Evolutionary conservation across 1,284 basidiomycete genomes (phyloP).

Genomic region (Microbotryum silenes-acaulis): DNA sequence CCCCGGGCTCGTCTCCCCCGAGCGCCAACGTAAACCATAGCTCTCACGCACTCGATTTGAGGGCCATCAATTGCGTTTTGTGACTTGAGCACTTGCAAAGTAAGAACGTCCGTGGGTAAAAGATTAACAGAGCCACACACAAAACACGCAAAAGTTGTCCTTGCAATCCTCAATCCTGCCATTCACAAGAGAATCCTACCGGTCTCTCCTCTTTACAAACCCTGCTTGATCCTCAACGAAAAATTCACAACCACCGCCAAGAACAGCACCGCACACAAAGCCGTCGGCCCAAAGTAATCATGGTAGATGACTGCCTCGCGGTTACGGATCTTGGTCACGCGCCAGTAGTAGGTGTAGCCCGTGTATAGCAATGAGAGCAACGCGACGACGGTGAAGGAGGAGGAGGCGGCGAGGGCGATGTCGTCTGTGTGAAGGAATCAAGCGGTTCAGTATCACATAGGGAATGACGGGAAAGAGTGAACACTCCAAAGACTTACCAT

Average conservation of each 20-base stretch:
- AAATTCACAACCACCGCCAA: conserved; percentile 69
- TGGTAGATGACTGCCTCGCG: conserved; percentile 72
- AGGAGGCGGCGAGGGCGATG: conserved; percentile 49
- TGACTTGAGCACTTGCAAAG: no score
- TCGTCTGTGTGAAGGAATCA: conserved; percentile 22
- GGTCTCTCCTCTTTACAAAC: conserved; percentile 9
- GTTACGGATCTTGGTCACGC: conserved; percentile 65
- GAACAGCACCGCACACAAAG: conserved; percentile 63
- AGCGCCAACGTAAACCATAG: no score
- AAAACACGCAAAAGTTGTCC: no score
- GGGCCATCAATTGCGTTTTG: no score
- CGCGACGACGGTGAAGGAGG: conserved; percentile 79
- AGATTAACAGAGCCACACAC: no score
- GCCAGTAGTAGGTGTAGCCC: conserved; percentile 77
- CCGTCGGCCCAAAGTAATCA: conserved; percentile 69
- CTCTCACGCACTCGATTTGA: no score
- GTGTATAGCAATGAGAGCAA: conserved; percentile 85
- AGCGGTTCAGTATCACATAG: neutral
- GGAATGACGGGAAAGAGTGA: conserved; percentile 26
- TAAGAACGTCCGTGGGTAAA: no score
- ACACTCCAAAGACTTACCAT: conserved; percentile 7
- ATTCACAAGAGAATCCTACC: no score
- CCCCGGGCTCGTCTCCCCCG: no score
- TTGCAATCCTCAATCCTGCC: no score
- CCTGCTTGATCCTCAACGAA: conserved; percentile 43